Percentiles rank a stretch among this genome's conserved stretches.
These are phyloP conservation scores for Garcia nutans DNA, from an alignment of 345 rosid genomes.

Conservation along the genomic window DNA sequence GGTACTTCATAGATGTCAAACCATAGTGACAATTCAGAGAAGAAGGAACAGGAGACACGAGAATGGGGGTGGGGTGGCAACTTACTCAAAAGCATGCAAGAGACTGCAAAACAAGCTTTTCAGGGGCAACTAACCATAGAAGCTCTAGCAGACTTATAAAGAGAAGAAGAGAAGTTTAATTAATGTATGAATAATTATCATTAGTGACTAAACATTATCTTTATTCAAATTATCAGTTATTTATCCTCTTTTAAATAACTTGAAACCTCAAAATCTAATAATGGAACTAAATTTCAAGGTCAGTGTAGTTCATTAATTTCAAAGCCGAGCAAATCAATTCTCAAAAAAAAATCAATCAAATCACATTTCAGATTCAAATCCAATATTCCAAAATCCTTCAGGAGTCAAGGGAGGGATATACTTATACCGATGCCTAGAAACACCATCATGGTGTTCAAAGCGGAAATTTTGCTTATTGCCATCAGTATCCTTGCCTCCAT, in stretches of 20 bases:
- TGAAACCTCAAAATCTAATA: neutral
- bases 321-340: slow-evolving; percentile 6
- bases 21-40: neutral
- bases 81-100: neutral
- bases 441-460: slow-evolving; percentile 93
- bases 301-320: neutral
- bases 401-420: slow-evolving; percentile 85
- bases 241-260: neutral
- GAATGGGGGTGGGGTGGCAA: neutral
- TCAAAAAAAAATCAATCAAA: slow-evolving; percentile 3
- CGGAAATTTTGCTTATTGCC: slow-evolving; percentile 39
- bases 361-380: slow-evolving; percentile 92
- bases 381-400: slow-evolving; percentile 96
- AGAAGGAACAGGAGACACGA: neutral
- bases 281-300: neutral
- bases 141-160: neutral
- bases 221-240: neutral
- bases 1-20: neutral
- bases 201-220: neutral
- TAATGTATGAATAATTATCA: neutral
- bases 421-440: slow-evolving; percentile 87
- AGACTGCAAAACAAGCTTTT: neutral
- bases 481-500: slow-evolving; percentile 33
- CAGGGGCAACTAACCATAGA: neutral
- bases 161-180: neutral